Conservation (phyloP, 2,329 filamentous ascomycete species). For the Hysterium pulicare region DNA sequence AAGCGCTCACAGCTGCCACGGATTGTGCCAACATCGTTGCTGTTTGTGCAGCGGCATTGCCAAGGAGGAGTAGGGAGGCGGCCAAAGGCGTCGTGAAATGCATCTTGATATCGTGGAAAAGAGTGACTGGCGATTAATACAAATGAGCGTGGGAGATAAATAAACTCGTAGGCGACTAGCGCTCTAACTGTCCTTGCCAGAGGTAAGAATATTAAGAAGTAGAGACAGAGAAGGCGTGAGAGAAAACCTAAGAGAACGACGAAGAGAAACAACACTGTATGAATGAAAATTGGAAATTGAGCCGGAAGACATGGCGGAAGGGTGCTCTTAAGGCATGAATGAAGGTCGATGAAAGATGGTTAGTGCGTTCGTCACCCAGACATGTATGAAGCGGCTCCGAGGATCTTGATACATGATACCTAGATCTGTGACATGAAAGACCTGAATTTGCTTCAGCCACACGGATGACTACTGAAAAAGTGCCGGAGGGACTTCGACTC, state of each 20-base stretch:
- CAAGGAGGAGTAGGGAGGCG: slow-evolving; percentile 28
- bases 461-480: background rate
- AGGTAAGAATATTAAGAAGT: slow-evolving; percentile 26
- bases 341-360: slow-evolving; percentile 15
- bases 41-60: slow-evolving; percentile 11
- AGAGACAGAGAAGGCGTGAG: slow-evolving; percentile 19
- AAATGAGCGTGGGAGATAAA: slow-evolving; percentile 21
- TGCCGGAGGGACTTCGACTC: too few species aligned
- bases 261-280: slow-evolving; percentile 27
- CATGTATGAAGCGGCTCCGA: slow-evolving; percentile 25
- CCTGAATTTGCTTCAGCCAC: slow-evolving; percentile 37
- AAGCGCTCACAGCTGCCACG: slow-evolving; percentile 1
- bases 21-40: slow-evolving; percentile 3
- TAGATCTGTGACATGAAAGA: slow-evolving; percentile 34
- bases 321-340: slow-evolving; percentile 38
- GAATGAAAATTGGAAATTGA: slow-evolving; percentile 27
- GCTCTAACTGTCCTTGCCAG: slow-evolving; percentile 40
- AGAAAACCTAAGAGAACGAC: slow-evolving; percentile 25
- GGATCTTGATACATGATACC: slow-evolving; percentile 29
- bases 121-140: slow-evolving; percentile 24
- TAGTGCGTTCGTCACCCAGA: slow-evolving; percentile 23
- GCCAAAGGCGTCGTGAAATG: slow-evolving; percentile 33
- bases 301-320: slow-evolving; percentile 33
- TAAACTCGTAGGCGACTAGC: slow-evolving; percentile 34
- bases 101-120: slow-evolving; percentile 26